Base-by-base conservation (phyloP, 352 stramenopile species). In the Phytophthora nicotianae region DNA sequence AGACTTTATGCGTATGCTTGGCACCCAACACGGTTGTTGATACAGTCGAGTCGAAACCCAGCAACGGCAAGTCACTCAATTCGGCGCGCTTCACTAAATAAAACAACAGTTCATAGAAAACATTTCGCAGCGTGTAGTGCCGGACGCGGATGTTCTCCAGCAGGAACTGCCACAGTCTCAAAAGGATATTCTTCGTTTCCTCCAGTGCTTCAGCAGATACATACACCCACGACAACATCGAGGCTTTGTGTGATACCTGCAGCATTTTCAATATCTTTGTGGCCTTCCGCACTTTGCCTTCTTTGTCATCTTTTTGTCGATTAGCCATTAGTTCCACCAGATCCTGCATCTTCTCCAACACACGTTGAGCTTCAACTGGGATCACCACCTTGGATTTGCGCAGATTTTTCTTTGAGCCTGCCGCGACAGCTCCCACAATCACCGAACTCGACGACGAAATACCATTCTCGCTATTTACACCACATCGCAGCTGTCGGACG, bases 221-320 rank as follows among this genome's bases (percentile, higher is more conserved):
- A 48, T 96, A 96, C 7, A 96, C 84, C 88, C 88, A 96, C 26
- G 86, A 95, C 6, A 96, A 60, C 86, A 96, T 96, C 4, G 88
- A 96, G 1, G 81, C 88, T 56, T 96, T 96, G 74, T 96, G 88
- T 5, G 88, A 95, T 10, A 95, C 83, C 56, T 95, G 86, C 19
- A 96, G 74, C 84, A 96, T 92, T 67, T 94, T 93, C 21, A 96
- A 45, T 59, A 96, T 95, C 65, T 96, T 96, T 4, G 86, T 95
- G 0, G 88, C 88, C 48, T 96, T 96, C 10, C 88, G 77, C n/a
- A 95, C 88, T 65, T 95, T 96, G 9, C 72, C 85, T 74, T 96
- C 88, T 62, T 96, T 95, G 68, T 95, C 88, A 50, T 96, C 88
- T 61, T 96, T 96, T 61, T 93, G 86, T 4, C 86, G 84, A 24